Percentiles rank a stretch among this genome's conserved stretches.
Conservation (phyloP, 345 rosid species). For the Cardamine occulta region DNA sequence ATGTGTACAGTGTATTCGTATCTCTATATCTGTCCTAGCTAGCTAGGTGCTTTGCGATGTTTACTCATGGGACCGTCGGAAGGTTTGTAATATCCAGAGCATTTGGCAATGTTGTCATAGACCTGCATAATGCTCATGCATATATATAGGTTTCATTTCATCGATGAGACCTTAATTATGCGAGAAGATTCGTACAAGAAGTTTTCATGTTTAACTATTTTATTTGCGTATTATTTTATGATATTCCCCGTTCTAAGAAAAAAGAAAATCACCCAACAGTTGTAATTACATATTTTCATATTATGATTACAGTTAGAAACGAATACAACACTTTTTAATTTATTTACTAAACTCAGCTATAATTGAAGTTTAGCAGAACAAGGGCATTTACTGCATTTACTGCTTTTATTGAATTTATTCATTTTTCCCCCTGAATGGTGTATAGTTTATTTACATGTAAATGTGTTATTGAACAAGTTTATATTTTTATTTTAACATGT, state of each 20-base stretch:
- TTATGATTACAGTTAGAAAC: background rate
- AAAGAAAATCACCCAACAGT: background rate
- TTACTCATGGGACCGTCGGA: background rate
- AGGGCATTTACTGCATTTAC: too few species aligned
- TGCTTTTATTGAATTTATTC: too few species aligned
- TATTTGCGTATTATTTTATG: too few species aligned
- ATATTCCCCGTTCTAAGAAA: too few species aligned
- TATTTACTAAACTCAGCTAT: too few species aligned
- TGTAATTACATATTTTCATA: too few species aligned
- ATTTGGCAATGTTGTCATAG: background rate
- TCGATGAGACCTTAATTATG: background rate
- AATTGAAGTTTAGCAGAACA: background rate
- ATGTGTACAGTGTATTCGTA: too few species aligned
- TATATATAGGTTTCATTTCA: too few species aligned
- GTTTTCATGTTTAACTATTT: too few species aligned
- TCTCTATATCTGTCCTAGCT: too few species aligned
- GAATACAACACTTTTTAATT: too few species aligned
- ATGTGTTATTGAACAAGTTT: background rate
- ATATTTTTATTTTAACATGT: background rate
- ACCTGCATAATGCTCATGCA: background rate
- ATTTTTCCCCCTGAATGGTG: background rate
- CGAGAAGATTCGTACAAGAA: background rate
- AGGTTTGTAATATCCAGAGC: background rate
- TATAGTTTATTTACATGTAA: background rate
- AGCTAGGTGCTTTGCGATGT: background rate